Percentiles rank a stretch among this genome's conserved stretches.
phyloP scores from a whole-genome alignment of 2,329 filamentous ascomycete species.

The Talaromyces islandicus region DNA sequence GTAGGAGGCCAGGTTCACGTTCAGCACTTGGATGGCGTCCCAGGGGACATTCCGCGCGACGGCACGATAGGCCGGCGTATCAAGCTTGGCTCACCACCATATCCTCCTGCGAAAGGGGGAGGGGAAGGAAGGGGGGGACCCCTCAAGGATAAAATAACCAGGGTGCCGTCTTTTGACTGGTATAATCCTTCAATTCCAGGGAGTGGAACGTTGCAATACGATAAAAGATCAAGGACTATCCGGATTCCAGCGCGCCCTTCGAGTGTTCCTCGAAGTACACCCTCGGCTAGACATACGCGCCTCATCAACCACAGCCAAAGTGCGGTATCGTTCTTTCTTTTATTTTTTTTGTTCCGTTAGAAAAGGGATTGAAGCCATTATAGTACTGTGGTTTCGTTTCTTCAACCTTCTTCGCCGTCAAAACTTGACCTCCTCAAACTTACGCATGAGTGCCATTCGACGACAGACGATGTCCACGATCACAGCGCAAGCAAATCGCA shows the following conservation, averaged over 20 bases:
- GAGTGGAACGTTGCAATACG: not conserved
- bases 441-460: conserved; percentile 48
- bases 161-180: conserved; percentile 12
- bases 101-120: conserved; percentile 5
- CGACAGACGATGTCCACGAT: conserved; percentile 23
- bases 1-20: conserved; percentile 24
- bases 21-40: conserved; percentile 23
- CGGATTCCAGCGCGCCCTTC: conserved; percentile 41
- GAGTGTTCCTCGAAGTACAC: conserved; percentile 45
- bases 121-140: conserved; percentile 16
- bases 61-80: not conserved
- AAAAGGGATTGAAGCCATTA: not conserved
- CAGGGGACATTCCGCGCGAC: conserved; percentile 25
- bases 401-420: conserved; percentile 45
- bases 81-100: conserved; percentile 15
- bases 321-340: not conserved
- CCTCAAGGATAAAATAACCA: conserved; percentile 11
- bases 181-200: not conserved
- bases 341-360: not conserved
- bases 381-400: conserved; percentile 13
- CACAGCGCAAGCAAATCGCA: not conserved
- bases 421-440: conserved; percentile 44
- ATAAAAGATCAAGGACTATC: conserved; percentile 34
- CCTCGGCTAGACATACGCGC: conserved; percentile 38
- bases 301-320: conserved; percentile 34